These are phyloP conservation scores for Fraxinus velutina DNA, from an alignment of 305 asterid genomes.

Conservation along the genomic window DNA sequence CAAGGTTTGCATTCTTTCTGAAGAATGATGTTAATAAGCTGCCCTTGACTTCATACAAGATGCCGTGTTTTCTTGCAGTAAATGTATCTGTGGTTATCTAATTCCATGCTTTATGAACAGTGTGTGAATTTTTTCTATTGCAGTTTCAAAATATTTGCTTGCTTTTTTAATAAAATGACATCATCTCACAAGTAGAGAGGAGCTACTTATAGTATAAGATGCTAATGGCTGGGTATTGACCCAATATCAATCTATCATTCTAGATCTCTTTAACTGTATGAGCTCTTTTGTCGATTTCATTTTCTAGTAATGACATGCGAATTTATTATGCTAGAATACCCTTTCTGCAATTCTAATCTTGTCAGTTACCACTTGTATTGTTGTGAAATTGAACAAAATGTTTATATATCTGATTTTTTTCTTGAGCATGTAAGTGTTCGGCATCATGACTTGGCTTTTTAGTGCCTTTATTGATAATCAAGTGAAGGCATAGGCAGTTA, in stretches of 20 bases:
- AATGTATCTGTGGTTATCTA: slow-evolving; percentile 17
- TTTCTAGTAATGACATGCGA: background rate
- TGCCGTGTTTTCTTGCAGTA: slow-evolving; percentile 3
- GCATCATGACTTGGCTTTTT: background rate
- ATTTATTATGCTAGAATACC: background rate
- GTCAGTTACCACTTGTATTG: background rate
- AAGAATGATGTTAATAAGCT: slow-evolving; percentile 13
- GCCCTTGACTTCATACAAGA: slow-evolving; percentile 1
- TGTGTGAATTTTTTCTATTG: background rate
- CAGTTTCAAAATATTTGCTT: background rate
- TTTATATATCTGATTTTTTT: background rate
- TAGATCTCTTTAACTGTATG: background rate
- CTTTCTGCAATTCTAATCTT: background rate
- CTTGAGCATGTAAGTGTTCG: background rate
- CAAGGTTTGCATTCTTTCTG: slow-evolving; percentile 57
- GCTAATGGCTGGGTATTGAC: background rate
- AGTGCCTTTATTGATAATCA: background rate
- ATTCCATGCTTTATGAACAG: background rate
- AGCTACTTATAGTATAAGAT: background rate
- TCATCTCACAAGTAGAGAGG: background rate
- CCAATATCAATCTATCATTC: background rate
- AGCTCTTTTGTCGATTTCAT: background rate
- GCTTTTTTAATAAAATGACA: background rate
- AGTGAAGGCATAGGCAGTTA: background rate
- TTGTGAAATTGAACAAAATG: background rate